phyloP scores from a whole-genome alignment of 1,284 basidiomycete genomes.

The Apiotrichum montevideense region DNA sequence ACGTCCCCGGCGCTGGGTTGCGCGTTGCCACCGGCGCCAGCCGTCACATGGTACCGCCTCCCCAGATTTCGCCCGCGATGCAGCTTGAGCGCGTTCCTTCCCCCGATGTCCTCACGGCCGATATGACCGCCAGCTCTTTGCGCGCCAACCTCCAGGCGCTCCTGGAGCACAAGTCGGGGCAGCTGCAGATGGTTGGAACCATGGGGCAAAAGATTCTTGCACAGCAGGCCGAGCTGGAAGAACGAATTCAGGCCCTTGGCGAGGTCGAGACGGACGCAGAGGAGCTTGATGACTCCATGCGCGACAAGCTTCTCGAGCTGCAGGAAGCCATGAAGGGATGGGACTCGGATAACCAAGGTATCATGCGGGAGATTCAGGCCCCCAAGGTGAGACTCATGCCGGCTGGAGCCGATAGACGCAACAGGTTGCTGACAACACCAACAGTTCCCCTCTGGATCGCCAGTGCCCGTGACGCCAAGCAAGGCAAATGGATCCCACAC shows the following conservation, averaged over 20 bases:
- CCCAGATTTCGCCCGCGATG: background rate
- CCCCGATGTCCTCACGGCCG: conserved; percentile 12
- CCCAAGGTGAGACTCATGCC: conserved; percentile 53
- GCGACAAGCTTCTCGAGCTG: conserved; percentile 67
- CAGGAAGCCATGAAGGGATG: conserved; percentile 68
- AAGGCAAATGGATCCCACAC: conserved; percentile 4
- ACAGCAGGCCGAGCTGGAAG: conserved; percentile 85
- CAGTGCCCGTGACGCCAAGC: background rate
- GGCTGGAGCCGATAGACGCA: background rate
- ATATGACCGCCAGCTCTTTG: conserved; percentile 27
- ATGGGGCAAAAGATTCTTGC: conserved; percentile 84
- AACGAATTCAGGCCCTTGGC: conserved; percentile 69
- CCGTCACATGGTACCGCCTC: conserved; percentile 24
- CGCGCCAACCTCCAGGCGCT: conserved; percentile 61
- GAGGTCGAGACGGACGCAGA: conserved; percentile 58
- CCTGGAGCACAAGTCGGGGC: conserved; percentile 79
- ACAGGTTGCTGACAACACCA: background rate
- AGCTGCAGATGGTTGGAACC: conserved; percentile 79
- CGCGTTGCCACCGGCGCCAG: conserved; percentile 2
- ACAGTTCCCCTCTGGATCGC: conserved; percentile 9
- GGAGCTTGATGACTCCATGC: conserved; percentile 53
- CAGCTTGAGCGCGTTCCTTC: conserved; percentile 16
- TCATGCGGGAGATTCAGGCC: conserved; percentile 63
- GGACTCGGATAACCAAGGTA: conserved; percentile 74
- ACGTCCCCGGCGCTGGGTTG: background rate